phyloP scores from a whole-genome alignment of 2,329 filamentous ascomycete genomes.

The Epichloe amarillans region DNA sequence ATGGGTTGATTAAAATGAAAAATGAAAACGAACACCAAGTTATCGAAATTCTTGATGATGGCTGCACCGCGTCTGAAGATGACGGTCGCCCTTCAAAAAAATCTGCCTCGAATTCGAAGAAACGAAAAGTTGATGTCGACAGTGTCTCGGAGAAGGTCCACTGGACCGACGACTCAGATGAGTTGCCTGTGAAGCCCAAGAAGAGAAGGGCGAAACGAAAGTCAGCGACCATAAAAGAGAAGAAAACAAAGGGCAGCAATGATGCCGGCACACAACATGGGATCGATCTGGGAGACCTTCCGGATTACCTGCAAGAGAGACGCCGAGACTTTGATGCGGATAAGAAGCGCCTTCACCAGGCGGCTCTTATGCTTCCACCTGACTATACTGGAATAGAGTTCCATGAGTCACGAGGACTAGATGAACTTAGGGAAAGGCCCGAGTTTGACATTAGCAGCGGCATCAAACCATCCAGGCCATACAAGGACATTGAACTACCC shows the following conservation, averaged over 20 bases:
- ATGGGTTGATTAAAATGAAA: slow-evolving; percentile 5
- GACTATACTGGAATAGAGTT: slow-evolving; percentile 64
- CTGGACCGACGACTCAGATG: slow-evolving; percentile 48
- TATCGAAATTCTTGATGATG: slow-evolving; percentile 17
- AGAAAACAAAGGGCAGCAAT: slow-evolving; percentile 14
- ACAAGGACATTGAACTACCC: slow-evolving; percentile 61
- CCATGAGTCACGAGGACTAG: slow-evolving; percentile 26
- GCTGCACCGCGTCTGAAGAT: slow-evolving; percentile 10
- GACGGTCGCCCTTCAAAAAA: slow-evolving; percentile 6
- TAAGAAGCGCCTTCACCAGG: slow-evolving; percentile 45
- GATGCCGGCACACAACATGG: slow-evolving; percentile 27
- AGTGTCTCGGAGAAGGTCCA: slow-evolving; percentile 29
- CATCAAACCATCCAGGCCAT: slow-evolving; percentile 52
- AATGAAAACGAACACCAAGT: slow-evolving; percentile 4
- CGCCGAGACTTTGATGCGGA: slow-evolving; percentile 53
- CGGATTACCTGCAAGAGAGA: slow-evolving; percentile 60
- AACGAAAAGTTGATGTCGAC: slow-evolving; percentile 23
- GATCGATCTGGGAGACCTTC: slow-evolving; percentile 44
- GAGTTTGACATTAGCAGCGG: slow-evolving; percentile 41
- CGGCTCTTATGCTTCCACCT: slow-evolving; percentile 64
- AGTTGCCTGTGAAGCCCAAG: slow-evolving; percentile 43
- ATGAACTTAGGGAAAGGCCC: slow-evolving; percentile 51
- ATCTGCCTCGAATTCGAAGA: slow-evolving; percentile 11
- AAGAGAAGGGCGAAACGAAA: slow-evolving; percentile 18
- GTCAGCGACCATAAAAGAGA: slow-evolving; percentile 14